Base-by-base conservation (phyloP, 2,329 filamentous ascomycete species). In the Cadophora malorum region DNA sequence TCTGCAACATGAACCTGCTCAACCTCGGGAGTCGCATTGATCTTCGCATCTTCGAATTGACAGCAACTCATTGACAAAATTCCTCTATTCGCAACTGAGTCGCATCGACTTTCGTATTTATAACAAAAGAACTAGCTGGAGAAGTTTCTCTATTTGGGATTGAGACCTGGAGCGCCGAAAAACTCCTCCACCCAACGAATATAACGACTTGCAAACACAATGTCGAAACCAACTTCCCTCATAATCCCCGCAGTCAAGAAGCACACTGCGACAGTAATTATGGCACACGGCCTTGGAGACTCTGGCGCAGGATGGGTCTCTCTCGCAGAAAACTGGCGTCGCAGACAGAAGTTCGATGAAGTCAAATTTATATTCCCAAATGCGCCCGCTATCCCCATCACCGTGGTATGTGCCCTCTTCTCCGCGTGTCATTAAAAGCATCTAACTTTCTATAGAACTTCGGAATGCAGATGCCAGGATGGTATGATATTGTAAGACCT, bases 351-450 rank as follows among this genome's bases (percentile, higher is more conserved):
- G 76, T 93, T 98, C 71, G 88, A 94, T 67, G 91, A 97, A 80
- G 92, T 97, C 78, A 91, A 95, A 78, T 98, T 98, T 80, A 88
- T 99, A 77, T 90, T 99, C 79, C 96, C 96, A 19, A 92, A 97
- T 81, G 96, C 96, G 33, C 94, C 95, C 5, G 81, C 80, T 47
- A 96, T 97, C 64, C 93, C 94, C 38, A 93, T 97, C 77, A 94
- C 93, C n/a, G 83, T 90, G 75, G 91, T 93, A 71, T 28, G 25
- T 52, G 23, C 63, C 12, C 19, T 47, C 38, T 47, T 7, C 33
- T 2, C 31, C 25, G 23, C 53, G n/a, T 52, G 14, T 25, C 14
- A 23, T 35, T 45, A 7, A 21, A 38, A 50, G 12, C 47, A 31
- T 9, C 65, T 72, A 65, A 76, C 21, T 23, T 7, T 12, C 49